Base-by-base conservation (phyloP, 768 basidiomycete species). In the Pulveroboletus sp. region DNA sequence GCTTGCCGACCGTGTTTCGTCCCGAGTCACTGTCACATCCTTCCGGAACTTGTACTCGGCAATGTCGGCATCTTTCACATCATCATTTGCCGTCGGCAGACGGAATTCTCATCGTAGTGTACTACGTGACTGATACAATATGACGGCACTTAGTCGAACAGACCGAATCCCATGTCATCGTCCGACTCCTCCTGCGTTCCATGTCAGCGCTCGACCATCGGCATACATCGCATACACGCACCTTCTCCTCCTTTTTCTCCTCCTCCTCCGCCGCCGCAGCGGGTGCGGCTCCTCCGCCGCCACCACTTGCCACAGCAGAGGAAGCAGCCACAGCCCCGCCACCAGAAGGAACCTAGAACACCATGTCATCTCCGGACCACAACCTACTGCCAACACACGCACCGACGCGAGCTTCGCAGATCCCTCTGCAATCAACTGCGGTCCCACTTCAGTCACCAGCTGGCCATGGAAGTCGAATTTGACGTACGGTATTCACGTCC, bases 111-210 rank as follows among this genome's bases (percentile, higher is more conserved):
- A 32, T 44, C 47, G 36, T 42, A 36, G 29, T 16, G 43, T 33
- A 29, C 29, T 38, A 39, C 36, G 19, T 39, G 36, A 40, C 36
- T 25, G 27, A 20, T 32, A 13, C 34, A 5, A 11, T n/a, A 16
- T 21, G 53, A 59, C 53, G 35, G 38, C 33, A 55, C 51, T 78
- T 85, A 97, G 78, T 97, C 94, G 79, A 97, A 97, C 56, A 97
- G 81, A 76, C 94, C 94, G 73, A 97, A 97, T 78, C 94, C 93
- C 93, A 97, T 97, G 75, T 97, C 94, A 62, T 97, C 94, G 79
- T 95, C 93, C 47, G 89, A 91, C 69, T 94, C 91, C 74, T 91
- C 88, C 87, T 92, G 67, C 47, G 53, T 32, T 23, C 29, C 45
- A 33, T 2, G 49, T 56, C 35, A 51, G 44, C 29, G 17, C 13